Evolutionary conservation across 805 yeast species (phyloP), one percentile per base, ranked within the genome.

Genomic region (Lipomyces spencermartinsiae): DNA sequence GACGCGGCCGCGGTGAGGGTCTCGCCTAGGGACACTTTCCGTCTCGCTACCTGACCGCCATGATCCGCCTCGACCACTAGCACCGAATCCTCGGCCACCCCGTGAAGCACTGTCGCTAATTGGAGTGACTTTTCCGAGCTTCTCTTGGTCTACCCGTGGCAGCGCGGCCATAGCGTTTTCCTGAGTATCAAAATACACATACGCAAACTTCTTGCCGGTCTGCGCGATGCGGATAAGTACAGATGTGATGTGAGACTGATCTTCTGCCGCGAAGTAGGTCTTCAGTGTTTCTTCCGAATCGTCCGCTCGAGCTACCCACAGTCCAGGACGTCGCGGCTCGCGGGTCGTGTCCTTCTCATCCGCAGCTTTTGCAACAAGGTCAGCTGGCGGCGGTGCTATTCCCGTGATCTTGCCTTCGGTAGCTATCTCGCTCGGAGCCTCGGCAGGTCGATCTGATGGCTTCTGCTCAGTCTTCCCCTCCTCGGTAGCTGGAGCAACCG

Each of bases 291-390:
- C 78, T 59, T 78, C 77, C 16, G 75, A 49, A n/a, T 75, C 76
- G 46, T 74, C 76, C 56, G 80, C 83, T 3, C 76, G 76, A 49
- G 79, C 75, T 71, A 80, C 74, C 82, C 82, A 81, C 29, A 80
- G 73, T 2, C 81, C 83, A 7, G 80, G 81, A 10, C 71, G 69
- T 14, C 58, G 49, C 2, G 63, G 43, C 25, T 33, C 51, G 14
- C 57, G 66, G 16, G 59, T 14, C 9, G 64, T 55, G 49, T 34
- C 62, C 35, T 35, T 34, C n/a, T 29, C 31, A 22, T 31, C 25
- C 6, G 14, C 63, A 16, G 37, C 71, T 71, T 29, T 58, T 63
- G 55, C 59, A 67, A 49, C 43, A 61, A 55, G 51, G 56, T 59
- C 59, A 19, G 43, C 67, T 25, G 67, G 56, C 12, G 64, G 37